Evolutionary conservation across 164 flowering plant genomes (phyloP), one percentile per base, ranked within the genome.

Genomic region (Aristolochia fimbriata): DNA sequence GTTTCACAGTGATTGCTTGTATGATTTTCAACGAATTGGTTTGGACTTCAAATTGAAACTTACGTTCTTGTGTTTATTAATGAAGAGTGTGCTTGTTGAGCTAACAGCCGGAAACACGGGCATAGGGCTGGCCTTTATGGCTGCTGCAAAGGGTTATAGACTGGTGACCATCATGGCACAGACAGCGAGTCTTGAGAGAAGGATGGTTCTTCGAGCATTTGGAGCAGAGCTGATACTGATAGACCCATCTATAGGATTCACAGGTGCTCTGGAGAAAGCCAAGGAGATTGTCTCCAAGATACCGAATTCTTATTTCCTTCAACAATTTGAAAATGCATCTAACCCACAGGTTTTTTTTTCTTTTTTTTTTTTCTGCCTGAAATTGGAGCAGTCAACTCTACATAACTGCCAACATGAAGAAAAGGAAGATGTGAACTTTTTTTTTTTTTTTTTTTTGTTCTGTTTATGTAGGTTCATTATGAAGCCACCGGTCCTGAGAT

Each of bases 401-500:
- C 12, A 3, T 37, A 37, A 37, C 12, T 6, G 43, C 43, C 8
- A 37, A 1, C 43, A 3, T 3, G 43, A 10, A 6, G 43, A 37
- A 37, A 37, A 37, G 43, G 43, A 37, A 37, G 5, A 37, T 37
- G 43, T 1, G 10, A 10, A 37, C 43, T 0, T 10, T 0, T 10
- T 37, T 37, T 37, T 37, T 37, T 37, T 0, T 10, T 0, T 10
- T 37, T 37, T 37, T 37, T 37, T 37, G 9, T 37, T 37, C 43
- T 48, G 13, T 48, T 58, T 19, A 4, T 74, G 51, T 58, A 88
- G 96, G 68, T 83, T 55, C 96, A 86, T 67, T 86, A 84, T 68
- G 91, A 86, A 65, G 86, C 89, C 45, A 89, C 94, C 61, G 96
- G 96, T 55, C 96, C 94, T 19, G 93, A 88, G 74, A 78, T 88